These are phyloP conservation scores for Verbena officinalis DNA, from an alignment of 257 asterid species.

Conservation along the genomic window DNA sequence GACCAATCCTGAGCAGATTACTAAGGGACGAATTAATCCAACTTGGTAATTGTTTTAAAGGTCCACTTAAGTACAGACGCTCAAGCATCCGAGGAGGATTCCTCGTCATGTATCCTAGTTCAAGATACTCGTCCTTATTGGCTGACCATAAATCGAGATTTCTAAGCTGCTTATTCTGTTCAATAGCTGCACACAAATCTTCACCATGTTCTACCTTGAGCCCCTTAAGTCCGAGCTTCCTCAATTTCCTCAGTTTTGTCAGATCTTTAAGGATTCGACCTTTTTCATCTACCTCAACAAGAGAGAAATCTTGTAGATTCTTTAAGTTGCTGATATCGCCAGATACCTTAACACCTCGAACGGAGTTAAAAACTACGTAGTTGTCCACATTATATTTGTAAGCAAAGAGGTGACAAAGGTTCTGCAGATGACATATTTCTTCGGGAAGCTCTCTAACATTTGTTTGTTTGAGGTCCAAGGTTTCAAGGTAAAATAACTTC, in stretches of 20 bases:
- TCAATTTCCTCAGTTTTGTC: constrained; percentile 34
- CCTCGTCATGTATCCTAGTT: constrained; percentile 14
- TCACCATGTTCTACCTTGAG: constrained; percentile 34
- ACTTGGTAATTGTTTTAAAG: constrained; percentile 12
- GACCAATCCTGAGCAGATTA: constrained; percentile 26
- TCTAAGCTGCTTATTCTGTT: constrained; percentile 30
- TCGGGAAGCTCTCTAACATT: constrained; percentile 42
- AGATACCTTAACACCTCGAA: constrained; percentile 29
- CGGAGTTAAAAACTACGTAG: constrained; percentile 5
- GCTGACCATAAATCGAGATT: constrained; percentile 34
- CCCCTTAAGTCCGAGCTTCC: constrained; percentile 42
- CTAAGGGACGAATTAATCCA: constrained; percentile 32
- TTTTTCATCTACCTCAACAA: constrained; percentile 29
- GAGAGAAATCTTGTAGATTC: constrained; percentile 33
- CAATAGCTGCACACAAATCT: constrained; percentile 33
- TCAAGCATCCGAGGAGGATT: constrained; percentile 30
- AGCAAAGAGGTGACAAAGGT: constrained; percentile 48
- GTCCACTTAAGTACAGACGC: constrained; percentile 41
- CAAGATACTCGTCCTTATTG: constrained; percentile 27
- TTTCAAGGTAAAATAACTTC: too few species aligned
- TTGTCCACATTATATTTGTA: constrained; percentile 12
- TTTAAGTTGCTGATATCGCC: constrained; percentile 27
- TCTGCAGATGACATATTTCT: constrained; percentile 33
- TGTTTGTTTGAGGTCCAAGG: constrained; percentile 45
- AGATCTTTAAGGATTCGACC: constrained; percentile 29